Base-by-base conservation (phyloP, 192 early-diverging fungal genomes). In the Cladochytrium replicatum region DNA sequence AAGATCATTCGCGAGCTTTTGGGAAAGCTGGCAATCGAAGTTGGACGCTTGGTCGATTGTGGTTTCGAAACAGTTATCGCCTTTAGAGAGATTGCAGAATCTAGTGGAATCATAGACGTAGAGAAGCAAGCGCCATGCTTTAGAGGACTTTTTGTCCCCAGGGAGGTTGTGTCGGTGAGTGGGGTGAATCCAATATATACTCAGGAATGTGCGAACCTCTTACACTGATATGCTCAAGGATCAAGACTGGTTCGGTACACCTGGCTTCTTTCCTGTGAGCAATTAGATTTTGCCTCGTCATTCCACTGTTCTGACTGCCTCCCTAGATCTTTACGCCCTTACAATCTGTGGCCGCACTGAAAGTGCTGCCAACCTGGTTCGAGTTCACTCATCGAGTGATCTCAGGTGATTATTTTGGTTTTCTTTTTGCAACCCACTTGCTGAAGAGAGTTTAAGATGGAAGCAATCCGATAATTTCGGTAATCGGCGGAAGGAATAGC, bases 401-500 rank as follows among this genome's bases (percentile, higher is more conserved):
- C 0, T 27, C 28, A 19, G 24, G 17, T 50, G 25, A 11, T 37
- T 34, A 43, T 4, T 15, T 43, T 19, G 30, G 29, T 41, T 52
- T 40, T 17, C 40, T 32, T 43, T 30, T n/a, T 25, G 17, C n/a
- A 55, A 39, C 13, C 50, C 54, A 53, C 39, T 43, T 11, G 34
- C 58, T 41, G 49, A 54, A 2, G 51, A 55, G 32, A 41, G 58
- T 32, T 31, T n/a, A 24, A n/a, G 43, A 54, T 38, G 47, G 58
- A 25, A n/a, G 34, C 0, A 53, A 69, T 8, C 75, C 75, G 6
- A 64, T 86, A 0, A 60, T 68, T 1, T 76, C 84, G 3, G 68
- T 89, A 24, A 81, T 84, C 22, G 93, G 93, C 5, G 67, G 66
- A 37, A 85, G 83, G 55, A 81, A 87, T 26, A 78, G 80, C 41